Evolutionary conservation across 768 basidiomycete species (phyloP), one percentile per base, ranked within the genome.

Genomic region (Russula compacta): DNA sequence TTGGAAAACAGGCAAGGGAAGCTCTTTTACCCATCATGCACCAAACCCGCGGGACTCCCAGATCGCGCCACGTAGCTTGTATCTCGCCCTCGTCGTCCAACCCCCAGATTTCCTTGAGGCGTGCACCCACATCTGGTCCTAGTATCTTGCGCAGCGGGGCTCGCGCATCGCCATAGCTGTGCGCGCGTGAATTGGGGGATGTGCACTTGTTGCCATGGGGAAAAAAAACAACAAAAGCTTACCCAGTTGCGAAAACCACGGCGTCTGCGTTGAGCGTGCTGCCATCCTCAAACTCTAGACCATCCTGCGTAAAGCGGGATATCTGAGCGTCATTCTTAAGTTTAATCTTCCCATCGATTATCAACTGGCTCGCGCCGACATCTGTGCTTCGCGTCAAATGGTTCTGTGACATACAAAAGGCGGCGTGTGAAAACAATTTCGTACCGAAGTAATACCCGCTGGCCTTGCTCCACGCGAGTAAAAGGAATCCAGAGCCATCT

Each of bases 391-490:
- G 35, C 9, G n/a, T 54, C 33, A 7, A 29, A 4, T 43, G 7
- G 17, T 52, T 50, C 42, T 60, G 51, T 38, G 47, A 44, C 14
- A 33, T 12, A 43, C 2, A 35, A 33, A 21, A 56, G n/a, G 17
- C 24, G 15, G 2, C 39, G n/a, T 12, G 36, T 32, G 46, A 42
- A 35, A 42, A 11, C n/a, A 29, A 2, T 29, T 29, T 56, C 73
- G 29, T 60, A 81, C 86, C 85, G 1, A 87, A 73, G 71, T 89
- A 89, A 70, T 84, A 88, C 6, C 87, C 83, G 43, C 83, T 83
- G 1, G 71, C 79, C 49, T 72, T 75, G 5, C 64, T 67, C 71
- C 75, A 81, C 10, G 75, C 77, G 21, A 80, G 69, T 32, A 79
- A 69, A 4, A 78, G 58, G 55, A 80, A 74, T 0, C 85, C 85